Evolutionary conservation across 331 rosid species (phyloP).

Genomic region (Erythrophleum ivorense): DNA sequence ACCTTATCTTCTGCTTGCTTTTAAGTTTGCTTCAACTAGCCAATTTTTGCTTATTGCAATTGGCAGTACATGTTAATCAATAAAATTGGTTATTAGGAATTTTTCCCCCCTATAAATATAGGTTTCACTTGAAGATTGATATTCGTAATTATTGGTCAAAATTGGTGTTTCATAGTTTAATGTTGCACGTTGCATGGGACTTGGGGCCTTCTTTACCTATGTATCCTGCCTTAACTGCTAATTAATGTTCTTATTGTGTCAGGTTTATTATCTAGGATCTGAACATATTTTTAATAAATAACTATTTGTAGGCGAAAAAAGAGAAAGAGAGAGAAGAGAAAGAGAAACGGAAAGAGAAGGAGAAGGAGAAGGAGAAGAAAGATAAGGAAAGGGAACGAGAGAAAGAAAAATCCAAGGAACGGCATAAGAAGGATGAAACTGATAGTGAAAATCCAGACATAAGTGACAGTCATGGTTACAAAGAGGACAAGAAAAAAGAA

Average conservation of each 20-base stretch:
- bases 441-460: slow-evolving; percentile 81
- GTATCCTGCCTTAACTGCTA: neutral
- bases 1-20: neutral
- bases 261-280: neutral
- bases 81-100: too few relatives aligned
- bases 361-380: slow-evolving; percentile 66
- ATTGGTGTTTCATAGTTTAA: neutral
- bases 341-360: slow-evolving; percentile 75
- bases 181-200: slow-evolving; percentile 17
- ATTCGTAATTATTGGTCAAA: neutral
- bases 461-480: slow-evolving; percentile 67
- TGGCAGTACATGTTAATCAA: neutral
- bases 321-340: slow-evolving; percentile 88
- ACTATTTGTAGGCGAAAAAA: slow-evolving; percentile 72
- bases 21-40: too few relatives aligned
- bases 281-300: slow-evolving; percentile 14
- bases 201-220: neutral
- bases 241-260: neutral
- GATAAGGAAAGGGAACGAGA: slow-evolving; percentile 92
- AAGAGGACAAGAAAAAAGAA: slow-evolving; percentile 93
- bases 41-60: neutral
- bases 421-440: slow-evolving; percentile 88
- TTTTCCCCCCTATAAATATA: too few relatives aligned
- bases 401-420: slow-evolving; percentile 81
- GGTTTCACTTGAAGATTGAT: too few relatives aligned